phyloP scores from a whole-genome alignment of 208 protist genomes.

The Acanthamoeba triangularis region DNA sequence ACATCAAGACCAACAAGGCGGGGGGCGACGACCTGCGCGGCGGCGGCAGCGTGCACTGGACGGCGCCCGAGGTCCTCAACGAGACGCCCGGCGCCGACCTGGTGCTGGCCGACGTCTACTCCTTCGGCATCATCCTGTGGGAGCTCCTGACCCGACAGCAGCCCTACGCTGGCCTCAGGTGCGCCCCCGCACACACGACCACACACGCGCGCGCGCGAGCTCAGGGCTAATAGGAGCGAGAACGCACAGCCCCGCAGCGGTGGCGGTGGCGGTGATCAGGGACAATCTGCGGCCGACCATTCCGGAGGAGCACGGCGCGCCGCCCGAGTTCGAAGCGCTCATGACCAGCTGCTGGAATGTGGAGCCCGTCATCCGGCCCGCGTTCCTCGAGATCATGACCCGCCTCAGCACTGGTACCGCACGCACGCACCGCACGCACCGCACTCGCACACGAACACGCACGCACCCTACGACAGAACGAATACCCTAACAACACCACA shows the following conservation, averaged over 20 bases:
- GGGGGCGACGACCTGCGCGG: background rate
- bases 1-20: slow-evolving; percentile 19
- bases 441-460: no score
- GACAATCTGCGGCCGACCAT: slow-evolving; percentile 68
- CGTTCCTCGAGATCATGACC: slow-evolving; percentile 73
- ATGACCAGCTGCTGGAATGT: slow-evolving; percentile 44
- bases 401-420: slow-evolving; percentile 15
- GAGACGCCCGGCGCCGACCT: slow-evolving; percentile 32
- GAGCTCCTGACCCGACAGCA: slow-evolving; percentile 48
- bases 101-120: slow-evolving; percentile 55
- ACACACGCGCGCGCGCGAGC: no score
- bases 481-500: background rate
- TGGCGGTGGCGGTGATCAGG: slow-evolving; percentile 66
- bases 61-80: slow-evolving; percentile 64
- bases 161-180: slow-evolving; percentile 66
- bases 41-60: slow-evolving; percentile 72
- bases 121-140: slow-evolving; percentile 74
- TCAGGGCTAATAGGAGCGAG: no score
- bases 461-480: no score
- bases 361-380: slow-evolving; percentile 21
- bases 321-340: slow-evolving; percentile 4
- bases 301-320: slow-evolving; percentile 8
- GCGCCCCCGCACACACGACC: background rate
- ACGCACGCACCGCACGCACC: no score
- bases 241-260: slow-evolving; percentile 24